Base-by-base conservation (phyloP, 2,329 filamentous ascomycete species). In the Daldinia eschscholtzii region DNA sequence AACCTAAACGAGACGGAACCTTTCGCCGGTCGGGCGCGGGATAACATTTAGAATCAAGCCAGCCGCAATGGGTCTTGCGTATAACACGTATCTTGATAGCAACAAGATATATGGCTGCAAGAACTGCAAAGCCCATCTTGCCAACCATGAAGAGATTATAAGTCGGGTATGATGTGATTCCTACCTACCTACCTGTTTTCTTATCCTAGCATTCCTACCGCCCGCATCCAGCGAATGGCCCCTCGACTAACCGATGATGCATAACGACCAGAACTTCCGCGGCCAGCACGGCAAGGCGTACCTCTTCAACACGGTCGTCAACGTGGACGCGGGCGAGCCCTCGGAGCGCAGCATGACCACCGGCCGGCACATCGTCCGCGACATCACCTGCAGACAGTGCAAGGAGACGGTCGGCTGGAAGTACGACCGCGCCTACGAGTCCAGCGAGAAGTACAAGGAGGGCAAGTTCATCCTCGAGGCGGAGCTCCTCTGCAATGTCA, bases 271-370 rank as follows among this genome's bases (percentile, higher is more conserved):
- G 94, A 98, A 97, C 83, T 99, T 99, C 85, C 93, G 96, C 70
- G 96, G 96, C 77, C 95, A 98, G 81, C 95, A 98, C 81, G 96
- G 96, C 79, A 98, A 98, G 83, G 96, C 96, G 63, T 99, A 94
- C 82, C 91, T 99, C 73, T 98, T 99, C 86, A 92, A 95, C 82
- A 89, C 81, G 70, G 96, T 99, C 62, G 96, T 99, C 81, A 99
- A 99, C 82, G 88, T 97, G 79, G 91, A 90, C 72, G 86, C 90
- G 52, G 91, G 92, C 74, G 92, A 97, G 68, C 88, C 95, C n/a
- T 91, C 88, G 79, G 96, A 99, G 83, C 93, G 96, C 73, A 97
- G 92, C 83, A 99, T 99, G 96, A 99, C 96, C 13, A 99, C 96
- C 0, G 96, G 96, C 60, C 89, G 93, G 61, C 96, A 99, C 81